These are phyloP conservation scores for Crinitomyces ghanaensis DNA, from an alignment of 805 yeast species.

Conservation along the genomic window DNA sequence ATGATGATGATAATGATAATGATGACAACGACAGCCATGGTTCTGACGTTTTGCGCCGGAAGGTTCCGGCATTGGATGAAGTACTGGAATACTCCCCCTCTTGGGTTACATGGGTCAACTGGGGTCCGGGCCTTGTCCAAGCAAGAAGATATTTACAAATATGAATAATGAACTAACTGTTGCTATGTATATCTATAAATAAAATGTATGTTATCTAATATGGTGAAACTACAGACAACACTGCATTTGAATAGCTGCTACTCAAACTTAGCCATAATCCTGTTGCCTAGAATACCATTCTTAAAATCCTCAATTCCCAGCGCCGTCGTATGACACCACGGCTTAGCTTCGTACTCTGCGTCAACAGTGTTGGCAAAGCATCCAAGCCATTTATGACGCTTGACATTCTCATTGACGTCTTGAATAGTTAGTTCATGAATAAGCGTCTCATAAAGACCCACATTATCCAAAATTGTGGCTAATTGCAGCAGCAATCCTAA, in stretches of 20 bases:
- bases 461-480: constrained; percentile 15
- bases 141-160: constrained; percentile 39
- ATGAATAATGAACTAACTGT: constrained; percentile 16
- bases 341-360: constrained; percentile 13
- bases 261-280: constrained; percentile 5
- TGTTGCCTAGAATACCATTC: constrained; percentile 7
- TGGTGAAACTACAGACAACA: constrained; percentile 1
- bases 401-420: constrained; percentile 11
- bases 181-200: too few species aligned
- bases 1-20: too few species aligned
- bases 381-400: constrained; percentile 15
- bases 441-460: constrained; percentile 10
- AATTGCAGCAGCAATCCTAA: constrained; percentile 16
- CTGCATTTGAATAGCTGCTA: not conserved
- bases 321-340: constrained; percentile 17
- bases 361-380: constrained; percentile 15
- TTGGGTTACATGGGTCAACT: constrained; percentile 53
- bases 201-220: too few species aligned
- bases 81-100: constrained; percentile 55
- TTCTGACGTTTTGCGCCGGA: constrained; percentile 28
- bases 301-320: constrained; percentile 10
- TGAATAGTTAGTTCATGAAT: constrained; percentile 13
- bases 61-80: constrained; percentile 64
- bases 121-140: constrained; percentile 53
- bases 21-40: constrained; percentile 33